Conservation (phyloP, 805 yeast species). For the Wickerhamiella kurtzmanii region DNA sequence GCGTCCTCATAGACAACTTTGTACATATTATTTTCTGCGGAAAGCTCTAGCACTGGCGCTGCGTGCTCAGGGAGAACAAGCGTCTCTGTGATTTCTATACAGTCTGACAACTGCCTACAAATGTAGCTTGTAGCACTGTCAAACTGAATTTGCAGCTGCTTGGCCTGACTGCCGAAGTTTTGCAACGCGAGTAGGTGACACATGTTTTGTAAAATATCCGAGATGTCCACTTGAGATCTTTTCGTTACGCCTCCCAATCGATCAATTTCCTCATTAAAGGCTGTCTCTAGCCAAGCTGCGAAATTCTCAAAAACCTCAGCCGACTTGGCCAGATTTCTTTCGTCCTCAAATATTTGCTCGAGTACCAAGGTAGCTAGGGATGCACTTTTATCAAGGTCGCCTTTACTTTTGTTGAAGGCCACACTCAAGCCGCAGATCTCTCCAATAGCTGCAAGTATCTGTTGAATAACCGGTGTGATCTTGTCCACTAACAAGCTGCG, state of each 20-base stretch:
- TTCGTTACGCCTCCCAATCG: slow-evolving; percentile 14
- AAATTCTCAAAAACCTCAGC: slow-evolving; percentile 7
- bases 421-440: not conserved
- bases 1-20: not conserved
- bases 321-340: not conserved
- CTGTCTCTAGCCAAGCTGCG: slow-evolving; percentile 13
- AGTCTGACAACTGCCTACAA: not conserved
- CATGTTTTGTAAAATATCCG: no score
- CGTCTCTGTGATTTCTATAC: not conserved
- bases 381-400: not conserved
- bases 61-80: not conserved
- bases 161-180: not conserved
- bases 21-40: no score
- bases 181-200: not conserved
- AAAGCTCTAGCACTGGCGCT: no score
- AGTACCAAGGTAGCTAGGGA: not conserved
- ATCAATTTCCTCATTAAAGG: slow-evolving; percentile 13
- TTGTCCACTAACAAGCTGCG: slow-evolving; percentile 1
- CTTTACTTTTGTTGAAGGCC: not conserved
- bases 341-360: not conserved
- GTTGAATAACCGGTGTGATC: slow-evolving; percentile 2
- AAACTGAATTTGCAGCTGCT: no score
- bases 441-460: slow-evolving; percentile 6
- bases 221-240: not conserved
- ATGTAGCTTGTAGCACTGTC: not conserved